A percentile compares a stretch with the other conserved stretches of the same genome.
These are phyloP conservation scores for Carex myosuroides DNA, from an alignment of 176 grass and related monocot genomes.

Conservation along the genomic window DNA sequence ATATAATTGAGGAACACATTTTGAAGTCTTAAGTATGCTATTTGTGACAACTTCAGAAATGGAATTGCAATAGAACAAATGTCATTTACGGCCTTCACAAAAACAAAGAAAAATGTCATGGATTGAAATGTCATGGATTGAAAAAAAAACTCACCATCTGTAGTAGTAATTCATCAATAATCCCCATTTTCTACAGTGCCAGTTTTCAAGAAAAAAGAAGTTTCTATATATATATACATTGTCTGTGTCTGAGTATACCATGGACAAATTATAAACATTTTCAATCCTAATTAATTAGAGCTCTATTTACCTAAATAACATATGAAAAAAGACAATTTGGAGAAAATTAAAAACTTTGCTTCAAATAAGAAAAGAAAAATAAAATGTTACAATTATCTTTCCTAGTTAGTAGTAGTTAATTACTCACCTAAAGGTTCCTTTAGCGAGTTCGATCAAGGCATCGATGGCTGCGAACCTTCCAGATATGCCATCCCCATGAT, in stretches of 20 bases:
- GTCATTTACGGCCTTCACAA: too few species aligned
- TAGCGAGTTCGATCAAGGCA: conserved; percentile 19
- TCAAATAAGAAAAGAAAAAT: neutral
- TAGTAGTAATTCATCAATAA: too few species aligned
- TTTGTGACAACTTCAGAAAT: too few species aligned
- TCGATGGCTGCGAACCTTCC: neutral
- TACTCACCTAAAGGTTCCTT: conserved; percentile 22
- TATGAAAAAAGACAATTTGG: neutral
- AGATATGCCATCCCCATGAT: neutral
- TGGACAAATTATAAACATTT: neutral
- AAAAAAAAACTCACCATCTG: too few species aligned
- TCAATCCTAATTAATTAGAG: neutral
- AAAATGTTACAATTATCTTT: neutral
- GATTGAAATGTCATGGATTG: too few species aligned
- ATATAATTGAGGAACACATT: too few species aligned
- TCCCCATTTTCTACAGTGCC: neutral
- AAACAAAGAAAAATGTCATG: too few species aligned
- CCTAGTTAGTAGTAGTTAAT: neutral
- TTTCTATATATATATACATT: too few species aligned
- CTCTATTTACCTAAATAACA: neutral
- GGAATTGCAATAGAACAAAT: too few species aligned
- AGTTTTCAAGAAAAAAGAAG: neutral
- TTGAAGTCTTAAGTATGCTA: too few species aligned
- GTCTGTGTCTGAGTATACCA: neutral
- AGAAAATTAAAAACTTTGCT: neutral